A percentile compares a stretch with the other conserved stretches of the same genome.
Conservation (phyloP, 805 yeast species). For the Kluyveromyces wickerhamii region DNA sequence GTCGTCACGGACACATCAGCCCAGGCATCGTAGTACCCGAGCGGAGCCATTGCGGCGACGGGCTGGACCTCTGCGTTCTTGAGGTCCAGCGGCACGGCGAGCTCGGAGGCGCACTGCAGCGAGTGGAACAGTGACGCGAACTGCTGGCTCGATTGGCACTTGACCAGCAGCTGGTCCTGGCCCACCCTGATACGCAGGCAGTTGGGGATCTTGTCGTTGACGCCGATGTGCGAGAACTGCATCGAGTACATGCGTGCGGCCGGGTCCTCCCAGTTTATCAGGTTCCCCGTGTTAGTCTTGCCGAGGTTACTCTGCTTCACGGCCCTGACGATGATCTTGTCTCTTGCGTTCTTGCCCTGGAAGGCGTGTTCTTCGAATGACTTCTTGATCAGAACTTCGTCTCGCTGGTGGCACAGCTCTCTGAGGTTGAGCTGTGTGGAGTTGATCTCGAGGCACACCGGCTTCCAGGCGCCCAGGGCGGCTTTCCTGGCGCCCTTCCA, state of each 20-base stretch:
- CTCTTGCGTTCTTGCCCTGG: neutral
- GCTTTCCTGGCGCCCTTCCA: neutral
- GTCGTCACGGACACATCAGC: too few species aligned
- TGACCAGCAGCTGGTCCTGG: constrained; percentile 1
- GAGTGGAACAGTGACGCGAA: neutral
- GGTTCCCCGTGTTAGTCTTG: neutral
- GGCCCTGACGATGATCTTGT: neutral
- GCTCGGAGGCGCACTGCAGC: neutral
- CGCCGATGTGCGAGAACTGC: neutral
- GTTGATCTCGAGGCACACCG: constrained; percentile 1
- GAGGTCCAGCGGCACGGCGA: constrained; percentile 2
- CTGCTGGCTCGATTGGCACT: neutral
- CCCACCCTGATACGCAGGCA: neutral
- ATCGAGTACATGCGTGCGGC: neutral
- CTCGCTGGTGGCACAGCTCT: neutral
- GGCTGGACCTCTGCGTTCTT: too few species aligned
- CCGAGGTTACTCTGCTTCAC: neutral
- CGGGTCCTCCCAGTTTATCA: neutral
- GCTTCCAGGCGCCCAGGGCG: neutral
- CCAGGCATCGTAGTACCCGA: too few species aligned
- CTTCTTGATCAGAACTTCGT: neutral
- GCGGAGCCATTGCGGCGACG: too few species aligned
- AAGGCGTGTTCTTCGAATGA: neutral
- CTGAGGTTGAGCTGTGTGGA: neutral
- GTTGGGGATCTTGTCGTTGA: neutral